Conservation (phyloP, 2,329 filamentous ascomycete species). For the Fusarium paranaense region DNA sequence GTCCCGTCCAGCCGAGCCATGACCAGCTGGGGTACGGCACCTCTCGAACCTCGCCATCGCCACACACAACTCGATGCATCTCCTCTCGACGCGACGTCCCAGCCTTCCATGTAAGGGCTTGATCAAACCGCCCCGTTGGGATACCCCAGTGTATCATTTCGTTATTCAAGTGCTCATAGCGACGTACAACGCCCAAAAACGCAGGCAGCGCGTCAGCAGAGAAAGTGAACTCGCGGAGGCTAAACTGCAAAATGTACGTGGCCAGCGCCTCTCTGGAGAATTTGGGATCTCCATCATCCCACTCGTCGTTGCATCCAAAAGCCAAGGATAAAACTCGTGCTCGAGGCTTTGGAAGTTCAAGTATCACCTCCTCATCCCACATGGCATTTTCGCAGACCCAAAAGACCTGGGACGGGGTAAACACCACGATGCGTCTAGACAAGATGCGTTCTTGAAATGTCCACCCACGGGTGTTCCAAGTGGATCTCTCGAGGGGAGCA, state of each 20-base stretch:
- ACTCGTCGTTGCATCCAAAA: slow-evolving; percentile 20
- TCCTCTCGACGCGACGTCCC: slow-evolving; percentile 4
- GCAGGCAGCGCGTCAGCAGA: slow-evolving; percentile 8
- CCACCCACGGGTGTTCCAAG: slow-evolving; percentile 21
- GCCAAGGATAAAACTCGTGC: background rate
- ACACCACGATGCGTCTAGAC: slow-evolving; percentile 13
- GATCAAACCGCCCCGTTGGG: background rate
- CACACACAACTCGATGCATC: background rate
- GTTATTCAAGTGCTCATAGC: slow-evolving; percentile 22
- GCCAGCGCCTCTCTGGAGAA: background rate
- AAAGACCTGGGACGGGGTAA: slow-evolving; percentile 20
- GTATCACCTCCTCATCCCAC: slow-evolving; percentile 28
- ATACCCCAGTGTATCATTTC: slow-evolving; percentile 20
- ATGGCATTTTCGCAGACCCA: slow-evolving; percentile 14
- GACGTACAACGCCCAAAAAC: slow-evolving; percentile 17
- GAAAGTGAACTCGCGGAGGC: slow-evolving; percentile 9
- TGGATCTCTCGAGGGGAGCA: background rate
- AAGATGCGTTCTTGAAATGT: slow-evolving; percentile 23
- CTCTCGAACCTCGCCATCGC: background rate
- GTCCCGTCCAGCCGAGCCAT: background rate
- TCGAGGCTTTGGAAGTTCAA: background rate
- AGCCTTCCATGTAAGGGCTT: slow-evolving; percentile 2
- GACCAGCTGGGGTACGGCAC: slow-evolving; percentile 1
- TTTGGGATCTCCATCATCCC: slow-evolving; percentile 5
- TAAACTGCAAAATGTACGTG: slow-evolving; percentile 16